phyloP scores from a whole-genome alignment of 768 basidiomycete genomes.

The Tulasnella sp. region DNA sequence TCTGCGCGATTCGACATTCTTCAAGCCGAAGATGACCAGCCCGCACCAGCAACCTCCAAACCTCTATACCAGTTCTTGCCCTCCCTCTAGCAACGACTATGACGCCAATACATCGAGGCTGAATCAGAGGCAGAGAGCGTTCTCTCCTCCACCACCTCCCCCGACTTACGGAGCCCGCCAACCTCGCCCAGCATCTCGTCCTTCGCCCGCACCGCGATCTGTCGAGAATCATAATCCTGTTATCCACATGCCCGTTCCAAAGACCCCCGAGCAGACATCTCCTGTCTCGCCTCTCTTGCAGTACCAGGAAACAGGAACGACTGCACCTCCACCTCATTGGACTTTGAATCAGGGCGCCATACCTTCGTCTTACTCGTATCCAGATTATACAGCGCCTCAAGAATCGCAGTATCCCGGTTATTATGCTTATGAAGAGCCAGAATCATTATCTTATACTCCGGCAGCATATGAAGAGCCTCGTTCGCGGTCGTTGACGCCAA shows the following conservation, averaged over 20 bases:
- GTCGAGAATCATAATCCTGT: neutral
- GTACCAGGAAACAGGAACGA: slow-evolving; percentile 8
- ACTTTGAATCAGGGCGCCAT: neutral
- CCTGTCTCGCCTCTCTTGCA: slow-evolving; percentile 11
- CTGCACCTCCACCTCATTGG: neutral
- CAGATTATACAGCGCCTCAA: neutral
- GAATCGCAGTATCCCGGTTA: neutral
- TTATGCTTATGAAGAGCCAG: slow-evolving; percentile 1
- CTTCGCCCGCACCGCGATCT: neutral
- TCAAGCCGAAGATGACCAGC: no score
- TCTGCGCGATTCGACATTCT: no score
- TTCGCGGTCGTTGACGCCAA: neutral
- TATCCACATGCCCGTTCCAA: slow-evolving; percentile 8
- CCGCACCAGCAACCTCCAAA: no score
- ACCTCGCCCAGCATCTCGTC: slow-evolving; percentile 2
- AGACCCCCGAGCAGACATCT: slow-evolving; percentile 8
- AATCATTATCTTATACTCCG: neutral
- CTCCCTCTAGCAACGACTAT: slow-evolving; percentile 5
- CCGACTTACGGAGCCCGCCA: slow-evolving; percentile 6
- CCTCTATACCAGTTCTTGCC: neutral
- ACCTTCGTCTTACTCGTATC: neutral
- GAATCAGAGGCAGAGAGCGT: neutral
- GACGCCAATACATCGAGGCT: neutral
- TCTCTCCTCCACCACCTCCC: slow-evolving; percentile 8
- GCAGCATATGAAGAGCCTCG: neutral